A percentile compares a stretch with the other conserved stretches of the same genome.
phyloP scores from a whole-genome alignment of 2,329 filamentous ascomycete genomes.

The Scopulariopsis brevicaulis region DNA sequence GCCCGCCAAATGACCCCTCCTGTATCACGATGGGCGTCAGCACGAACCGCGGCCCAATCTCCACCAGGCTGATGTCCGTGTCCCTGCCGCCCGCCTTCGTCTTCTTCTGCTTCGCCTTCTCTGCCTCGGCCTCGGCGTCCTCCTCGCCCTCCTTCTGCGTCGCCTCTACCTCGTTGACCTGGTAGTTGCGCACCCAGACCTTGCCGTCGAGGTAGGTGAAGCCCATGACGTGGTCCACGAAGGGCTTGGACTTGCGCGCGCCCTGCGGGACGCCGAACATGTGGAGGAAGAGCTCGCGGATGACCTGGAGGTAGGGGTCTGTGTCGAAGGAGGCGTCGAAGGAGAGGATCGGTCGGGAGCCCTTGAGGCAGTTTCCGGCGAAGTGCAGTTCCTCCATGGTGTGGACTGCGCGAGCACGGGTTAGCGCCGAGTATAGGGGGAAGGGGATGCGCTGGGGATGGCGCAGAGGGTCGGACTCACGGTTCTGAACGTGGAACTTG shows the following conservation, averaged over 20 bases:
- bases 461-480: conserved; percentile 26
- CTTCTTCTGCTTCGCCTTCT: conserved; percentile 21
- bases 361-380: conserved; percentile 92
- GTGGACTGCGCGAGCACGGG: conserved; percentile 45
- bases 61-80: conserved; percentile 72
- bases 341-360: conserved; percentile 78
- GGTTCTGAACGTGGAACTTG: conserved; percentile 67
- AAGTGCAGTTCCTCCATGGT: conserved; percentile 97
- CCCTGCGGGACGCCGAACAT: conserved; percentile 87
- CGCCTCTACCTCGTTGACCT: conserved; percentile 71
- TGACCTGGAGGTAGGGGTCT: conserved; percentile 66
- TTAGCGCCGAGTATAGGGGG: not conserved
- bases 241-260: conserved; percentile 84
- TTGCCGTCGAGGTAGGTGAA: conserved; percentile 88
- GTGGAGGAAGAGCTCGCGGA: conserved; percentile 84
- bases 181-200: conserved; percentile 93
- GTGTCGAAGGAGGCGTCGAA: conserved; percentile 83
- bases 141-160: conserved; percentile 31
- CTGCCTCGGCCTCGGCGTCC: conserved; percentile 8
- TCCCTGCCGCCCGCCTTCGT: conserved; percentile 37
- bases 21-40: conserved; percentile 91
- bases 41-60: conserved; percentile 90
- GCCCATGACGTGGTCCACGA: conserved; percentile 88
- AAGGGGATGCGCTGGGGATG: not conserved
- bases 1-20: conserved; percentile 89